Percentiles rank a stretch among this genome's conserved stretches.
These are phyloP conservation scores for Grigorovia humatica DNA, from an alignment of 805 yeast genomes.

Conservation along the genomic window DNA sequence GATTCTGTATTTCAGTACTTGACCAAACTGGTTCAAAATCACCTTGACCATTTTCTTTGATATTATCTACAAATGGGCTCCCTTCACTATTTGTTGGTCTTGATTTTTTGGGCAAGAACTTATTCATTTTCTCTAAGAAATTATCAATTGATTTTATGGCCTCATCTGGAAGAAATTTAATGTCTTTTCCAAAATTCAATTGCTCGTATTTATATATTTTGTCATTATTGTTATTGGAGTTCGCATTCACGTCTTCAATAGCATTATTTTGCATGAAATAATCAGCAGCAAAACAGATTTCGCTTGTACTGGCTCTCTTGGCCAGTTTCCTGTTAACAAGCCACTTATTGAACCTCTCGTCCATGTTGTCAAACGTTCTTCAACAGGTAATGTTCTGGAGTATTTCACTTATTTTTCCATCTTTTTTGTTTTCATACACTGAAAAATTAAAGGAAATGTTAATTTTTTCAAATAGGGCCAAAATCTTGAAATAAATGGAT, in stretches of 20 bases:
- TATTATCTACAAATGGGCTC: constrained; percentile 4
- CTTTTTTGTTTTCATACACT: neutral
- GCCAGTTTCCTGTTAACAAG: constrained; percentile 7
- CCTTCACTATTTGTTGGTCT: constrained; percentile 4
- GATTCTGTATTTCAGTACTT: constrained; percentile 9
- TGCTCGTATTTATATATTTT: neutral
- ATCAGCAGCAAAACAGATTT: neutral
- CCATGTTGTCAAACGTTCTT: neutral
- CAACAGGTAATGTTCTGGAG: neutral
- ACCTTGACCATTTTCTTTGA: constrained; percentile 5
- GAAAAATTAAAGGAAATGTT: neutral
- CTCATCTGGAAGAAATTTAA: neutral
- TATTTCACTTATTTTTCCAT: neutral
- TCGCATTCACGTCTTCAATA: neutral
- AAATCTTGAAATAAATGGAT: too few species aligned
- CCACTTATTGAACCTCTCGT: constrained; percentile 9
- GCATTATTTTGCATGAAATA: constrained; percentile 1
- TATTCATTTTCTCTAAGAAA: constrained; percentile 4
- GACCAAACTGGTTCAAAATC: constrained; percentile 19
- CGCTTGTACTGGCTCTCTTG: neutral
- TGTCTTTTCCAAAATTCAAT: neutral
- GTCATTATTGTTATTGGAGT: neutral
- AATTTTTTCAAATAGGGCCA: too few species aligned
- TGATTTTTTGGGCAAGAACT: neutral
- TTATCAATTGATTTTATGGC: constrained; percentile 5